These are phyloP conservation scores for Diaporthe citri DNA, from an alignment of 2,329 filamentous ascomycete species.

Conservation along the genomic window DNA sequence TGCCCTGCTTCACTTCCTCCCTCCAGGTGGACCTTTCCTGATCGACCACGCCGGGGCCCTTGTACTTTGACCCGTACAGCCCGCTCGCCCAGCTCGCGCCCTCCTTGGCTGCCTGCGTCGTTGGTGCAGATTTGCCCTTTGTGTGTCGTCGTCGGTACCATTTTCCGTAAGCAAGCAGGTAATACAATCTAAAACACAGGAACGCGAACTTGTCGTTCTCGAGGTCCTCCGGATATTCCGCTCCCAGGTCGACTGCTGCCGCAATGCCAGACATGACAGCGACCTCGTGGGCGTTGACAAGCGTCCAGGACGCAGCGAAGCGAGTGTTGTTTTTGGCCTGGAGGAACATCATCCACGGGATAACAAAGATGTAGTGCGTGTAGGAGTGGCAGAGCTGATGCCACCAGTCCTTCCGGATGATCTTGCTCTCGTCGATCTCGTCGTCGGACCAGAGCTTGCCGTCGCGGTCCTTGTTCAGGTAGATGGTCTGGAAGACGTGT, in stretches of 20 bases:
- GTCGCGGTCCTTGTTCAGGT: constrained; percentile 13
- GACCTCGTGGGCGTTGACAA: constrained; percentile 23
- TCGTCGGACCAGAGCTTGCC: constrained; percentile 11
- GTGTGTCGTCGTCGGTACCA: constrained; percentile 17
- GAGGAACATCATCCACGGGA: constrained; percentile 28
- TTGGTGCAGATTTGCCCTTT: not conserved
- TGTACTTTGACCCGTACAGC: constrained; percentile 7
- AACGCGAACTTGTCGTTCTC: constrained; percentile 20
- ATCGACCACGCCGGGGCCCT: not conserved
- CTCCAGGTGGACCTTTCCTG: constrained; percentile 11
- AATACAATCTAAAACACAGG: constrained; percentile 12
- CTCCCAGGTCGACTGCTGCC: constrained; percentile 8
- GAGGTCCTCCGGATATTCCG: not conserved
- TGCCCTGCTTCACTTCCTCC: constrained; percentile 20
- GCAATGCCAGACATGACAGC: constrained; percentile 23
- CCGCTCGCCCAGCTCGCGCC: constrained; percentile 16
- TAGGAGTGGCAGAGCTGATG: constrained; percentile 22
- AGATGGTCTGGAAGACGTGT: constrained; percentile 21
- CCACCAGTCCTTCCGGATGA: constrained; percentile 28
- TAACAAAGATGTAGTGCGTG: constrained; percentile 18
- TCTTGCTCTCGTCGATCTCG: constrained; percentile 24
- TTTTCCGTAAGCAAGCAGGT: constrained; percentile 14
- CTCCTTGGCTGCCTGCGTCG: constrained; percentile 11
- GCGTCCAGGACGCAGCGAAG: constrained; percentile 10
- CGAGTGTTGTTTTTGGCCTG: constrained; percentile 19